Percentiles rank a stretch among this genome's conserved stretches.
Conservation (phyloP, 208 protist genomes). For the Trypanosoma conorhini region DNA sequence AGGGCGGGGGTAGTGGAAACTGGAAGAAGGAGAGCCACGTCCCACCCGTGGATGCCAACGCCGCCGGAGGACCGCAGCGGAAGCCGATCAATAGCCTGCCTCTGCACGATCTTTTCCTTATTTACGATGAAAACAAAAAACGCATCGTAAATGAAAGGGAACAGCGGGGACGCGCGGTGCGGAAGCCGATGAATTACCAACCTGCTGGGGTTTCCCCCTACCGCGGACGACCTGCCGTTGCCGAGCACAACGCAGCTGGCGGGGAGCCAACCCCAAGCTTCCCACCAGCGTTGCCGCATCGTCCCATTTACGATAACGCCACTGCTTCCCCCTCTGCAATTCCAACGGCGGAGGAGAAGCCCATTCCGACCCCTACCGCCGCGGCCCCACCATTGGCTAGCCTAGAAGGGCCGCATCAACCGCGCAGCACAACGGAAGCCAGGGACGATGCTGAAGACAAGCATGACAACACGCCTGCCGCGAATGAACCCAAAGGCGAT, state of each 20-base stretch:
- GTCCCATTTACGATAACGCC: not conserved
- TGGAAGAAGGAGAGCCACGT: not conserved
- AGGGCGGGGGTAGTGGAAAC: not conserved
- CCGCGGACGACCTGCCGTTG: not conserved
- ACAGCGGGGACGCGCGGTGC: not conserved
- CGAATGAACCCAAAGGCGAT: constrained; percentile 11
- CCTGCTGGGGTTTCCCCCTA: not conserved
- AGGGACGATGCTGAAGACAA: not conserved
- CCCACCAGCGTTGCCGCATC: constrained; percentile 1
- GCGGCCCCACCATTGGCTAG: not conserved
- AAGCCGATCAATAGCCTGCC: constrained; percentile 11
- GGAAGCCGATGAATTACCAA: constrained; percentile 18
- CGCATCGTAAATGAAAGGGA: constrained; percentile 27
- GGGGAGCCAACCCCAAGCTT: not conserved
- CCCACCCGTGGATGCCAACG: not conserved
- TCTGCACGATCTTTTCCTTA: constrained; percentile 42
- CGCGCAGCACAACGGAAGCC: not conserved
- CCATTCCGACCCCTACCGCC: not conserved
- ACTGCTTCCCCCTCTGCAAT: not conserved
- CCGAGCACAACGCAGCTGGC: not conserved
- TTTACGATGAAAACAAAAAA: constrained; percentile 58
- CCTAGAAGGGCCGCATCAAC: not conserved
- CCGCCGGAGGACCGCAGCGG: not conserved
- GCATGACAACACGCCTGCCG: not conserved
- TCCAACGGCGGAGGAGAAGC: not conserved